Evolutionary conservation across 192 early-diverging fungal species (phyloP).

Genomic region (Coemansia sp.): DNA sequence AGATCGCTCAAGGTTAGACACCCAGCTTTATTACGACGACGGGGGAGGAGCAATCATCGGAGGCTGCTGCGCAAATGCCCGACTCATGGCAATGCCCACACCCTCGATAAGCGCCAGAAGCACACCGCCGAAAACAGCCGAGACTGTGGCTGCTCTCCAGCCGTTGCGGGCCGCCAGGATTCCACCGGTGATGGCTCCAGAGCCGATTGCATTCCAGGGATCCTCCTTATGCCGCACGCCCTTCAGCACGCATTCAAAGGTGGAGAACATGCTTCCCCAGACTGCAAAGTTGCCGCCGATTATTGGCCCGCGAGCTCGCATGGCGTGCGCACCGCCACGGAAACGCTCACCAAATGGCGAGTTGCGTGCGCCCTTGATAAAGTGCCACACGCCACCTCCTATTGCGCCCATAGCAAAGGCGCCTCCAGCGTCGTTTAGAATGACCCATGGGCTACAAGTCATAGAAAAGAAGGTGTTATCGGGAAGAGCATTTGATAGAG

Average conservation of each 20-base stretch:
- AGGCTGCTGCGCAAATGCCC: slow-evolving; percentile 66
- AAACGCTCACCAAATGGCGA: slow-evolving; percentile 94
- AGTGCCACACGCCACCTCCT: slow-evolving; percentile 95
- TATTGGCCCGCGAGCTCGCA: slow-evolving; percentile 93
- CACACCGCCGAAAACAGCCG: slow-evolving; percentile 89
- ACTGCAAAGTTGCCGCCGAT: slow-evolving; percentile 99
- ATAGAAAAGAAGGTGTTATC: background rate
- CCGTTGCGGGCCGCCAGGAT: slow-evolving; percentile 86
- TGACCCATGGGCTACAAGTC: slow-evolving; percentile 71
- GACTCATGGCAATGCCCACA: slow-evolving; percentile 76
- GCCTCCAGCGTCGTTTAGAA: slow-evolving; percentile 80
- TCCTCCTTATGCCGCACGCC: slow-evolving; percentile 97
- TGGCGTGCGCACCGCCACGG: slow-evolving; percentile 77
- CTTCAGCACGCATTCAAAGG: slow-evolving; percentile 94
- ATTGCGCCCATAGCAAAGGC: slow-evolving; percentile 97
- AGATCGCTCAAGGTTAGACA: background rate
- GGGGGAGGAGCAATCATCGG: slow-evolving; percentile 54
- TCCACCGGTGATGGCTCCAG: slow-evolving; percentile 94
- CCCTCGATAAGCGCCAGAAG: slow-evolving; percentile 96
- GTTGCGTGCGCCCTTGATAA: slow-evolving; percentile 98
- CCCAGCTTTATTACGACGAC: slow-evolving; percentile 20
- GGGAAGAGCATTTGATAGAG: background rate
- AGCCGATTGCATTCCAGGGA: slow-evolving; percentile 95
- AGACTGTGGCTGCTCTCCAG: slow-evolving; percentile 72
- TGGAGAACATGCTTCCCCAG: slow-evolving; percentile 98